phyloP scores from a whole-genome alignment of 31 red algal species.

The Asparagopsis taxiformis region DNA sequence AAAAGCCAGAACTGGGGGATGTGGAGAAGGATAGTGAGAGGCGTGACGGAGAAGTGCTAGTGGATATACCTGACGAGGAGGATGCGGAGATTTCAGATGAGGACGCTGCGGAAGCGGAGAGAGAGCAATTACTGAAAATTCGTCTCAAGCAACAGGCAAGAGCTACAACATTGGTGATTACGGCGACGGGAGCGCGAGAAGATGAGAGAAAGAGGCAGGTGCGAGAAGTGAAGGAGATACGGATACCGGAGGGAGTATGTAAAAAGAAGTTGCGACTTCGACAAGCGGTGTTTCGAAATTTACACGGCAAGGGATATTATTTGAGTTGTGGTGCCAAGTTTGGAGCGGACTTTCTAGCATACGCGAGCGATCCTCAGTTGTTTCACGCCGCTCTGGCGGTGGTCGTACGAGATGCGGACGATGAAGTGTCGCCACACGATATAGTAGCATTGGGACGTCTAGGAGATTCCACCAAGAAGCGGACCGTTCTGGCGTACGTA shows the following conservation, averaged over 20 bases:
- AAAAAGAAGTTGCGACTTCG: conserved; percentile 10
- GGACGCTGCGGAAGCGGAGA: conserved; percentile 1
- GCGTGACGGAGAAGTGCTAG: too few relatives aligned
- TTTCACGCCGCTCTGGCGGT: conserved; percentile 88
- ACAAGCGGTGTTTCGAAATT: conserved; percentile 53
- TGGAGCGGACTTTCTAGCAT: conserved; percentile 92
- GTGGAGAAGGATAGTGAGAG: too few relatives aligned
- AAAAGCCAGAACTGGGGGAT: too few relatives aligned
- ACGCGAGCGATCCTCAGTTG: conserved; percentile 73
- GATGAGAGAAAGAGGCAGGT: conserved; percentile 19
- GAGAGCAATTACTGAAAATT: conserved; percentile 3
- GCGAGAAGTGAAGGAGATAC: background rate
- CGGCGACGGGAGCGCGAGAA: conserved; percentile 9
- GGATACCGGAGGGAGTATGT: background rate
- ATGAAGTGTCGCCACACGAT: conserved; percentile 30
- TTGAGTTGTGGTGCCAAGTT: conserved; percentile 85
- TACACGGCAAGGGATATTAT: conserved; percentile 70
- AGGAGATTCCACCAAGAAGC: conserved; percentile 76
- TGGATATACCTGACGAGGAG: too few relatives aligned
- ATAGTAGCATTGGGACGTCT: conserved; percentile 82
- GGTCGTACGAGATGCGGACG: conserved; percentile 22
- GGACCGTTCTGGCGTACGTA: conserved; percentile 54
- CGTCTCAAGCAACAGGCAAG: conserved; percentile 8
- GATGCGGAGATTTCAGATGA: too few relatives aligned
- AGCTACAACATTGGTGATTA: conserved; percentile 17